These are phyloP conservation scores for Nakataea oryzae DNA, from an alignment of 2,329 filamentous ascomycete genomes.

Conservation along the genomic window DNA sequence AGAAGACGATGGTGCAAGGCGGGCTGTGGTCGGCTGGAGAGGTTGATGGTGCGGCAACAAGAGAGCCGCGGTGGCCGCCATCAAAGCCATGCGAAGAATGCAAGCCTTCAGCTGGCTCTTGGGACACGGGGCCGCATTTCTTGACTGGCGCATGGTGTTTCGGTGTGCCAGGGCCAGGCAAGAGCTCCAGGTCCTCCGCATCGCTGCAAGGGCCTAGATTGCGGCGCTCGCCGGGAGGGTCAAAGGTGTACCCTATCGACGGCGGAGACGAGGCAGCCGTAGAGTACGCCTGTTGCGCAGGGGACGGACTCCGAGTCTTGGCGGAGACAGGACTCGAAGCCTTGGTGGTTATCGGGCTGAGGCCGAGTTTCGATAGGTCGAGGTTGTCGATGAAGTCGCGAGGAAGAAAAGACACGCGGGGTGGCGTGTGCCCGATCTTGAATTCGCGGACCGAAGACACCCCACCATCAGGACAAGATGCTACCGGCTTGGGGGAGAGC, in stretches of 20 bases:
- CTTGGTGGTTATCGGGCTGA: background rate
- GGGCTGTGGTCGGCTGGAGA: background rate
- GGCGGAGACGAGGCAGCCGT: conserved; percentile 3
- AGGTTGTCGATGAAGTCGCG: conserved; percentile 1
- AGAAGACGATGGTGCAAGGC: background rate
- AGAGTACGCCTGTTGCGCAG: background rate
- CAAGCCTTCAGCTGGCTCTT: background rate
- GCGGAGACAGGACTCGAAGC: background rate
- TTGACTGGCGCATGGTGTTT: background rate
- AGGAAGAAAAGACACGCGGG: background rate
- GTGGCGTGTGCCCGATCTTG: background rate
- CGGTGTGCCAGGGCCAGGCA: background rate
- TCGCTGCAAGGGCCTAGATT: background rate
- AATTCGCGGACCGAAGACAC: background rate
- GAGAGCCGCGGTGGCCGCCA: background rate
- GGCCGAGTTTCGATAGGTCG: background rate
- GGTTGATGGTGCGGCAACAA: background rate
- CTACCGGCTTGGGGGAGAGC: background rate
- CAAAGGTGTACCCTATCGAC: no score
- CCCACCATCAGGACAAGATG: background rate
- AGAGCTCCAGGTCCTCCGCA: background rate
- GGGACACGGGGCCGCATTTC: background rate
- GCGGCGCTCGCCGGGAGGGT: background rate
- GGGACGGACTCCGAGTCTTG: background rate
- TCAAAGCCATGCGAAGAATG: background rate